Conservation (phyloP, 441 rosid species). For the Eruca vesicaria region DNA sequence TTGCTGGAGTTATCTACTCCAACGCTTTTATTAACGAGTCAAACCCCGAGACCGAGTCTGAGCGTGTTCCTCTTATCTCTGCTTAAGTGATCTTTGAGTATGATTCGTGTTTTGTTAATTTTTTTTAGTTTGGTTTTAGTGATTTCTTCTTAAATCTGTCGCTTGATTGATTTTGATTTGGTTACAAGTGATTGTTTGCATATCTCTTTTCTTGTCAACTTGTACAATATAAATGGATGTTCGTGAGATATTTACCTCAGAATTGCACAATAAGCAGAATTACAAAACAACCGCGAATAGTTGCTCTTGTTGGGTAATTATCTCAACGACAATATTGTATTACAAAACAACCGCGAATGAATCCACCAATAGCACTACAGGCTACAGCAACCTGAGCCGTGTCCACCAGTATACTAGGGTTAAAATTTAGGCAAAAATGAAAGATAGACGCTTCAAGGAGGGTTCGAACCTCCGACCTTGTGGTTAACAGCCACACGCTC, state of each 20-base stretch:
- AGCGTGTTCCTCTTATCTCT: constrained; percentile 45
- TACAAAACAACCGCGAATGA: too few relatives aligned
- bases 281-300: too few relatives aligned
- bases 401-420: too few relatives aligned
- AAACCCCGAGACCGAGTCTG: constrained; percentile 11
- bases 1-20: constrained; percentile 70
- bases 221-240: not conserved
- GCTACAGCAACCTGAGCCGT: too few relatives aligned
- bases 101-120: not conserved
- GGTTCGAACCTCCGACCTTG: constrained; percentile 67
- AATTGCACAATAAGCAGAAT: too few relatives aligned
- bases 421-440: too few relatives aligned
- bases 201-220: not conserved
- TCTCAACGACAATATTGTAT: too few relatives aligned
- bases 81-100: constrained; percentile 2
- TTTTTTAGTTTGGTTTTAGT: not conserved
- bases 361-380: too few relatives aligned
- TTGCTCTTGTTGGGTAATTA: too few relatives aligned
- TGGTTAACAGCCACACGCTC: constrained; percentile 78
- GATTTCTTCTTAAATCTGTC: not conserved
- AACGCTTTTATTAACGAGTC: constrained; percentile 46
- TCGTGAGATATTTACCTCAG: not conserved
- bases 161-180: not conserved
- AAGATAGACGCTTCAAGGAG: constrained; percentile 43
- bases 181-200: constrained; percentile 11